Evolutionary conservation across 139 green algal genomes (phyloP).

Genomic region (Coelastrella sp.): DNA sequence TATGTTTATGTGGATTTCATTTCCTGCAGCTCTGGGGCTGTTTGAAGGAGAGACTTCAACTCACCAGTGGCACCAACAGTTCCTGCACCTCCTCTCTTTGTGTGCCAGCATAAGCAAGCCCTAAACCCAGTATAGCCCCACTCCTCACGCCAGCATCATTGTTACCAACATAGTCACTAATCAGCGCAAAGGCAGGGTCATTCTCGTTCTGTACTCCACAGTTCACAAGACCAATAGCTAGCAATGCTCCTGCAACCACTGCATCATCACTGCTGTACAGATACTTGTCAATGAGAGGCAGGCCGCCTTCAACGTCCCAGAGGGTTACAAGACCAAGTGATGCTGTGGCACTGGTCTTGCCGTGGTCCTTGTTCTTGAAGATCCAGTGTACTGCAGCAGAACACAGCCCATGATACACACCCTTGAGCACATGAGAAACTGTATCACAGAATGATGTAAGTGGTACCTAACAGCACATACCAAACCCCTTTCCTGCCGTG

Average conservation of each 20-base stretch:
- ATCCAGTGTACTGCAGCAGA: constrained; percentile 86
- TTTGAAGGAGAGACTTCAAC: constrained; percentile 61
- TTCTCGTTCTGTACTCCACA: constrained; percentile 92
- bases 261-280: constrained; percentile 92
- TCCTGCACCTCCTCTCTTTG: constrained; percentile 76
- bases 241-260: constrained; percentile 89
- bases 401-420: constrained; percentile 58
- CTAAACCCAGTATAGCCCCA: constrained; percentile 94
- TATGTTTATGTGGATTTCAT: no score
- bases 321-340: constrained; percentile 88
- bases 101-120: constrained; percentile 97
- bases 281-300: constrained; percentile 97
- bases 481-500: no score
- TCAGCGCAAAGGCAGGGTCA: constrained; percentile 96
- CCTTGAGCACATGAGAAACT: no score
- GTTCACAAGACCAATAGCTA: constrained; percentile 95
- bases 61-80: constrained; percentile 63
- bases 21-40: background rate
- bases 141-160: constrained; percentile 69
- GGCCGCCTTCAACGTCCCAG: constrained; percentile 98
- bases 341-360: constrained; percentile 95
- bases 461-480: no score
- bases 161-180: constrained; percentile 91
- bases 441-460: no score
- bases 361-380: constrained; percentile 99